Evolutionary conservation across 257 asterid species (phyloP), one percentile per base, ranked within the genome.

Genomic region (Coffea eugenioides): DNA sequence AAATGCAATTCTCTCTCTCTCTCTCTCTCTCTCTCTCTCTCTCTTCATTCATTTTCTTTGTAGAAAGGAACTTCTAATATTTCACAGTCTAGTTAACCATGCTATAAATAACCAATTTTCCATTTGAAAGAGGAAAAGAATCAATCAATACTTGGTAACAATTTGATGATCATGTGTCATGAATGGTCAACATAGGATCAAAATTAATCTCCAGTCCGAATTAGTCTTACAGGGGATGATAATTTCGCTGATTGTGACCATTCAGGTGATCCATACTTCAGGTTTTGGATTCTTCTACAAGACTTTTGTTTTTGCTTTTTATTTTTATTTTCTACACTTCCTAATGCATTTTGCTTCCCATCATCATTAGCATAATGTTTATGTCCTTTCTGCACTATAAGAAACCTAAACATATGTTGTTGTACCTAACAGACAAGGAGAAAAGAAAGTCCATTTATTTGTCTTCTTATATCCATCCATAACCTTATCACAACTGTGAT

Each of bases 151-250:
- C 43, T 23, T 14, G 23, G 34, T 4, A 72, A 23, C 21, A 15
- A 52, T 78, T 21, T 57, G 65, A 57, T 41, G 43, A 20, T 71
- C 31, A 67, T 71, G 73, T 9, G 51, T 71, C 74, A 72, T 14
- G 15, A 57, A 54, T 20, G 39, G 56, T 39, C 41, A 56, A 34
- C 23, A 74, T 56, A 18, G 25, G 59, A 21, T 74, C 39, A 12
- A 74, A 6, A 36, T 12, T 34, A 12, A 74, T 57, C 27, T 20
- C 65, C 25, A 57, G 65, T 20, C 27, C 65, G 5, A 57, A 15
- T 57, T 20, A 57, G 65, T 20, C 21, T 16, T 5, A 20, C 6
- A 20, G 65, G 27, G 6, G 27, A 57, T 21, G 65, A 57, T 57
- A 57, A 57, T 57, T 16, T 56, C 0, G 9, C 20, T 10, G 10